Conservation (phyloP, 2,329 filamentous ascomycete genomes). For the Purpureocillium takamizusanense region DNA sequence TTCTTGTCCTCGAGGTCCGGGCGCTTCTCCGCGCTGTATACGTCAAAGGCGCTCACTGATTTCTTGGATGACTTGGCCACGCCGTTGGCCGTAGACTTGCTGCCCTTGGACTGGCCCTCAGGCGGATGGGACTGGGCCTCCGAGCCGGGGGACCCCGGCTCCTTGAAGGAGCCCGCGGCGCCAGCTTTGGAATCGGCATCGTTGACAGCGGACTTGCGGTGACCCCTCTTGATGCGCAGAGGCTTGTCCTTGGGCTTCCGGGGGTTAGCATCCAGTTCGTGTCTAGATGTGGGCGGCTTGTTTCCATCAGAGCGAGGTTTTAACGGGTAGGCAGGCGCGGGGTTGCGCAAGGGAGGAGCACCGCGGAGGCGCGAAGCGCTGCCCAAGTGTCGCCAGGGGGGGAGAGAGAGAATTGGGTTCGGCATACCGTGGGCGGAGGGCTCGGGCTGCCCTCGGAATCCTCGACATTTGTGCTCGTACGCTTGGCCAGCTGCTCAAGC, state of each 20-base stretch:
- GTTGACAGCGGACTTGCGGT: conserved; percentile 49
- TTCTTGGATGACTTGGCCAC: conserved; percentile 30
- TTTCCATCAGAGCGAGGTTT: conserved; percentile 23
- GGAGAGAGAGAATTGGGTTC: conserved; percentile 3
- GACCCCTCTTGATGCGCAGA: conserved; percentile 63
- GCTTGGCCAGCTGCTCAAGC: conserved; percentile 62
- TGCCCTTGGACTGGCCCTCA: conserved; percentile 19
- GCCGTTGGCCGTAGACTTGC: conserved; percentile 25
- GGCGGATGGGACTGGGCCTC: conserved; percentile 31
- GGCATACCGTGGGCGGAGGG: conserved; percentile 65
- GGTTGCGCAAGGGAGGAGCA: conserved; percentile 6
- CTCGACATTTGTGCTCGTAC: conserved; percentile 66
- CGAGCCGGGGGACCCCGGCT: conserved; percentile 39
- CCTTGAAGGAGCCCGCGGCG: conserved; percentile 32
- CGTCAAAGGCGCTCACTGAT: conserved; percentile 40
- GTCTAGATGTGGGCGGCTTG: conserved; percentile 19
- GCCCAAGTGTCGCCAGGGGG: conserved; percentile 8
- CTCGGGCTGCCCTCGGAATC: conserved; percentile 73
- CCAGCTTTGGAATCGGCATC: conserved; percentile 32
- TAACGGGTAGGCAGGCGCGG: conserved; percentile 11
- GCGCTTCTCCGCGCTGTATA: conserved; percentile 44
- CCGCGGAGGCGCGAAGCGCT: conserved; percentile 8
- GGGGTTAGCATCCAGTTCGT: conserved; percentile 25
- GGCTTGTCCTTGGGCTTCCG: conserved; percentile 69
- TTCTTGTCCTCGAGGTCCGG: conserved; percentile 33